A percentile compares a stretch with the other conserved stretches of the same genome.
These are phyloP conservation scores for Cladosporium sp. DNA, from an alignment of 2,329 filamentous ascomycete genomes.

Conservation along the genomic window DNA sequence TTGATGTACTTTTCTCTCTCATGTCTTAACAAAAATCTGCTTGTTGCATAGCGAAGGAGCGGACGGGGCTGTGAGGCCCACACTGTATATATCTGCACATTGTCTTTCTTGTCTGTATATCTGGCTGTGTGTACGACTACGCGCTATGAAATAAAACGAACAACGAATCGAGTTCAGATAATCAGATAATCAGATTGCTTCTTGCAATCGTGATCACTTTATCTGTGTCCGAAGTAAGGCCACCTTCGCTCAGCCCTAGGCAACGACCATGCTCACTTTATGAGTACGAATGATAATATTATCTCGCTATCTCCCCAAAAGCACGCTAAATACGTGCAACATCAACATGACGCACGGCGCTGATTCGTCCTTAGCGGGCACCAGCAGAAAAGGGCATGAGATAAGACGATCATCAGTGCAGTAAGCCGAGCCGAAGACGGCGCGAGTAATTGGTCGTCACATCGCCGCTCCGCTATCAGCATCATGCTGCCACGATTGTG, in stretches of 20 bases:
- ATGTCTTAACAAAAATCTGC: background rate
- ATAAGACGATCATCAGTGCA: background rate
- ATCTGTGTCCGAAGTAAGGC: background rate
- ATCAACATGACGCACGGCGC: background rate
- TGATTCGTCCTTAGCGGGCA: background rate
- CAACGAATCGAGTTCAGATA: too few species aligned
- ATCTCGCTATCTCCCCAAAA: background rate
- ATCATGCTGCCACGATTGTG: background rate
- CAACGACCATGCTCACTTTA: background rate
- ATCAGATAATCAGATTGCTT: too few species aligned
- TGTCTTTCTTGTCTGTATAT: background rate
- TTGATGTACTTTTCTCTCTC: background rate
- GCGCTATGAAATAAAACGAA: background rate
- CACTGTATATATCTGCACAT: conserved; percentile 6
- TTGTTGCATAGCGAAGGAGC: conserved; percentile 9
- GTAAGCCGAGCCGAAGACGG: conserved; percentile 3
- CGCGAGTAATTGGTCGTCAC: background rate
- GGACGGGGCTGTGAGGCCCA: background rate
- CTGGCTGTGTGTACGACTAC: background rate
- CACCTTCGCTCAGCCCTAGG: background rate
- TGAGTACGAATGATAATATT: background rate
- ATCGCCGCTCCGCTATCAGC: background rate
- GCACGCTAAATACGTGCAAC: background rate
- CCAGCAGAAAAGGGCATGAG: background rate
- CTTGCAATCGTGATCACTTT: background rate